These are phyloP conservation scores for Suhomyces guaymorum DNA, from an alignment of 1,139 yeast species.

Conservation along the genomic window DNA sequence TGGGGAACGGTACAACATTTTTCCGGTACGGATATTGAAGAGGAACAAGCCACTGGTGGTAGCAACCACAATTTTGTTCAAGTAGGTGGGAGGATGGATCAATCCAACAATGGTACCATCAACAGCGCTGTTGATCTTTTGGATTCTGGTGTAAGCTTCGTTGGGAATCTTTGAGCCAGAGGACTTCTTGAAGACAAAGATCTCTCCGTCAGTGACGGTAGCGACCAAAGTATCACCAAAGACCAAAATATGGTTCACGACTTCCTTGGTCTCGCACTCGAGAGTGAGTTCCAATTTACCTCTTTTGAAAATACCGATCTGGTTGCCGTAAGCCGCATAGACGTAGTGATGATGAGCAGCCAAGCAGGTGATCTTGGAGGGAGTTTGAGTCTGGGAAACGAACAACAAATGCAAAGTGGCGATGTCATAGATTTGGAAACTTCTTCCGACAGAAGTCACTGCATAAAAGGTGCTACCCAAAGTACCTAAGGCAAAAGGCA, in stretches of 20 bases:
- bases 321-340: constrained; percentile 72
- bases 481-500: constrained; percentile 86
- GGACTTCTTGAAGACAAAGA: constrained; percentile 66
- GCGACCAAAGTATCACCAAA: constrained; percentile 84
- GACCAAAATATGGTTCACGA: constrained; percentile 52
- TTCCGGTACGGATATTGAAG: constrained; percentile 77
- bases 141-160: constrained; percentile 65
- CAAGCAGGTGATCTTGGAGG: constrained; percentile 65
- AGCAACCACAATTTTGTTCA: constrained; percentile 83
- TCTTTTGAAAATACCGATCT: constrained; percentile 78
- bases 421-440: constrained; percentile 94
- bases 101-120: constrained; percentile 72
- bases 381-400: constrained; percentile 80
- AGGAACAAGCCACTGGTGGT: constrained; percentile 64
- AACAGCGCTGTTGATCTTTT: constrained; percentile 49
- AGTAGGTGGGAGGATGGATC: constrained; percentile 85
- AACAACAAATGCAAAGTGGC: constrained; percentile 81
- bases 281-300: constrained; percentile 70
- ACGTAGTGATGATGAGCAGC: constrained; percentile 84
- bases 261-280: constrained; percentile 33
- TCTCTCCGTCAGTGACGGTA: constrained; percentile 48
- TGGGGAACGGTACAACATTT: constrained; percentile 60
- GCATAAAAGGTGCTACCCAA: constrained; percentile 86
- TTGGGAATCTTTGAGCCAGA: constrained; percentile 53
- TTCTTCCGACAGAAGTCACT: constrained; percentile 85